phyloP scores from a whole-genome alignment of 306 rosid species.

The Fagus crenata region DNA sequence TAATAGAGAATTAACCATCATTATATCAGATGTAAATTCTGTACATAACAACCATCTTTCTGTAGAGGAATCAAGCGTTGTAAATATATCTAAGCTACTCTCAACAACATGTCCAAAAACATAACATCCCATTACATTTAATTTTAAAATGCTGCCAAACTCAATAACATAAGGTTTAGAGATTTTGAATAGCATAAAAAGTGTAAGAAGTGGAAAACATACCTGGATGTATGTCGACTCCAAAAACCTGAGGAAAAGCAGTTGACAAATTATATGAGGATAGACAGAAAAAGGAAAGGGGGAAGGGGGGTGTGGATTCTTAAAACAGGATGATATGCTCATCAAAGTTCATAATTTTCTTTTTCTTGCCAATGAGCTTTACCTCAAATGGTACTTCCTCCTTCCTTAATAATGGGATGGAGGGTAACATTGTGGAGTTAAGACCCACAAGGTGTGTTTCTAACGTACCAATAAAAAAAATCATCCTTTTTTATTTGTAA shows the following conservation, averaged over 20 bases:
- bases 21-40: slow-evolving; percentile 16
- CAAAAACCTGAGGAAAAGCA: slow-evolving; percentile 70
- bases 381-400: too few species aligned
- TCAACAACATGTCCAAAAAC: neutral
- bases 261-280: slow-evolving; percentile 15
- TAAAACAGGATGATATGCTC: neutral
- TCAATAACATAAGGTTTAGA: neutral
- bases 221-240: slow-evolving; percentile 96
- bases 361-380: too few species aligned
- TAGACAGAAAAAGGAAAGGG: slow-evolving; percentile 10
- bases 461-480: too few species aligned
- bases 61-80: slow-evolving; percentile 22
- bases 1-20: slow-evolving; percentile 26
- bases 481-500: too few species aligned
- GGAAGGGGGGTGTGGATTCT: neutral
- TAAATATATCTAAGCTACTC: neutral
- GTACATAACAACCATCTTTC: slow-evolving; percentile 19
- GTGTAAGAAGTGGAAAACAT: slow-evolving; percentile 28
- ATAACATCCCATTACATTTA: neutral
- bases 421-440: too few species aligned
- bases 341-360: neutral
- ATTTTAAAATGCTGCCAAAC: neutral
- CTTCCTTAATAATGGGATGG: too few species aligned
- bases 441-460: too few species aligned
- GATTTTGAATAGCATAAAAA: neutral